Evolutionary conservation across 805 yeast species (phyloP).

Genomic region (Torulaspora franciscae): DNA sequence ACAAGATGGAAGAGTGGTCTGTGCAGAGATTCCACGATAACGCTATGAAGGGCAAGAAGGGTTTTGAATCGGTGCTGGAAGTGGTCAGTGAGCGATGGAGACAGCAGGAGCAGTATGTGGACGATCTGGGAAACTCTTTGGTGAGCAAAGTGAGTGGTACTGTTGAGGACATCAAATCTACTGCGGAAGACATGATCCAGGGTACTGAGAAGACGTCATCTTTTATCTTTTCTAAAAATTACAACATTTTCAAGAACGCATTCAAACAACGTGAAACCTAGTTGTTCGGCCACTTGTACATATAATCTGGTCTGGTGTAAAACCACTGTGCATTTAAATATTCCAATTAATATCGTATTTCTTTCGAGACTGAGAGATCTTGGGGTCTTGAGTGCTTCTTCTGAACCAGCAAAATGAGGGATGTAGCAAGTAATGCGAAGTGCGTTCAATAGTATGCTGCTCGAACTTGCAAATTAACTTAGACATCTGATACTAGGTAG

Average conservation of each 20-base stretch:
- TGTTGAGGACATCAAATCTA: conserved; percentile 28
- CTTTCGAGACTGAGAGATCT: background rate
- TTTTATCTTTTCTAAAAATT: conserved; percentile 16
- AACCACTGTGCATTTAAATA: conserved; percentile 4
- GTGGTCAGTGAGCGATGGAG: conserved; percentile 38
- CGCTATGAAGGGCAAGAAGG: conserved; percentile 74
- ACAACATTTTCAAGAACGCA: conserved; percentile 17
- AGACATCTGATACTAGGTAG: no score
- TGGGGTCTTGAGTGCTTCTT: background rate
- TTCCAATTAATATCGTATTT: background rate
- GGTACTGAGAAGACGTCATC: conserved; percentile 26
- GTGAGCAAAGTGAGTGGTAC: conserved; percentile 31
- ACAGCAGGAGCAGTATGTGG: conserved; percentile 28
- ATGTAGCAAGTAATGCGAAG: background rate
- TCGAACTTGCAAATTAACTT: no score
- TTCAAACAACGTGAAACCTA: conserved; percentile 12
- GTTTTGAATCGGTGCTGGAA: conserved; percentile 76
- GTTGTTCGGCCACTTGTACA: background rate
- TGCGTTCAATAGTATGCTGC: no score
- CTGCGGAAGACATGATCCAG: conserved; percentile 25
- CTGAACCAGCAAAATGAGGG: background rate
- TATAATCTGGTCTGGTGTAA: background rate
- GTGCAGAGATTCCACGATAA: conserved; percentile 84
- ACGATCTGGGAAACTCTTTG: conserved; percentile 24
- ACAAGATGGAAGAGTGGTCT: conserved; percentile 87